phyloP scores from a whole-genome alignment of 805 yeast species.

The Ogataea nakhonphanomensis region DNA sequence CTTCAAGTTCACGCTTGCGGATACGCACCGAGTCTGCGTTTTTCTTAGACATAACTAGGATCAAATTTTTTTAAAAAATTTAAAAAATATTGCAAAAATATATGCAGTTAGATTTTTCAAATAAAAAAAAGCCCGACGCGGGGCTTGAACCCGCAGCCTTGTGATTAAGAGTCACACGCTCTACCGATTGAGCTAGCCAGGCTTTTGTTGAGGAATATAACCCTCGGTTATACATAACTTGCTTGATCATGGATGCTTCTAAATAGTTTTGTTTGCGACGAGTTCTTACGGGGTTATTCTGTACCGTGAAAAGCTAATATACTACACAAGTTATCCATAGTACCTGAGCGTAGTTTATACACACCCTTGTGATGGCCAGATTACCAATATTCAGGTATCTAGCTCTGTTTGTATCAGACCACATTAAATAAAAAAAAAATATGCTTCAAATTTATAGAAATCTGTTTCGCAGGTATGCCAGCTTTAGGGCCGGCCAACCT shows the following conservation, averaged over 20 bases:
- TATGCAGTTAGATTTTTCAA: neutral
- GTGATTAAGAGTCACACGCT: conserved; percentile 30
- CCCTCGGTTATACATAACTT: neutral
- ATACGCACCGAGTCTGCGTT: conserved; percentile 5
- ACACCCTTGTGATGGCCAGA: no score
- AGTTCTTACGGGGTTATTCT: neutral
- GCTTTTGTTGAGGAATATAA: conserved; percentile 5
- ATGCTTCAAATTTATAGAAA: conserved; percentile 4
- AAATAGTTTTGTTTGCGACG: no score
- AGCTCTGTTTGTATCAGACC: neutral
- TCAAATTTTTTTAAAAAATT: conserved; percentile 8
- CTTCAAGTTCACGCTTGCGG: conserved; percentile 14
- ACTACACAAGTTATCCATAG: no score
- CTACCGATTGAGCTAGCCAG: conserved; percentile 30
- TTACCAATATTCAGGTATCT: no score
- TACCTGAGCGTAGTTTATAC: no score
- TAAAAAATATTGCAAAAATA: conserved; percentile 1
- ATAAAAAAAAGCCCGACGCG: conserved; percentile 24
- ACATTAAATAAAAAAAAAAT: neutral
- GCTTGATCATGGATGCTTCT: no score
- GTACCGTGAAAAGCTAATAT: no score
- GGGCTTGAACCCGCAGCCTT: conserved; percentile 30
- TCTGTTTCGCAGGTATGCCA: conserved; percentile 9
- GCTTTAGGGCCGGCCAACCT: conserved; percentile 70
- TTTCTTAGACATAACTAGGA: conserved; percentile 7